phyloP scores from a whole-genome alignment of 208 protist species.

The Blechomonas ayalai region DNA sequence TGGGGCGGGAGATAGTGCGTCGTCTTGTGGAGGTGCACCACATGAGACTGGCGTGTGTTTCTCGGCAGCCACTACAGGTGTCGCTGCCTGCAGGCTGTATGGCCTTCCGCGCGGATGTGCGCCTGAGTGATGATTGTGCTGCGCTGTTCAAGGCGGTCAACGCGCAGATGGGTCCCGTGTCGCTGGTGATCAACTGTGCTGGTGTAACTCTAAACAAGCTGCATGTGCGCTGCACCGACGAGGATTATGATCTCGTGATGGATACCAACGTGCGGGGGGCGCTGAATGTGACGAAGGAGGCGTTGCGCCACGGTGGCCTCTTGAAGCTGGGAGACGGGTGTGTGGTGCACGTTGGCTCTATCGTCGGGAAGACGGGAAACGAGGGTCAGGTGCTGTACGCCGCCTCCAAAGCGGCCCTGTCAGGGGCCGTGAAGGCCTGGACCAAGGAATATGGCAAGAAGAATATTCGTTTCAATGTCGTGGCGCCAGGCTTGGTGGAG shows the following conservation, averaged over 20 bases:
- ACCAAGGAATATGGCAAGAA: conserved; percentile 75
- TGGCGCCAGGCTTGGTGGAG: conserved; percentile 85
- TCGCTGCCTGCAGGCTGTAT: conserved; percentile 32
- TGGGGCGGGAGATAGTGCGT: conserved; percentile 41
- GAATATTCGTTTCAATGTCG: conserved; percentile 88
- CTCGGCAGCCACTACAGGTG: conserved; percentile 20
- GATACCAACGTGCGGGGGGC: conserved; percentile 71
- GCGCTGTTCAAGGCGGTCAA: conserved; percentile 38
- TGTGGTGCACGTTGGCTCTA: conserved; percentile 76
- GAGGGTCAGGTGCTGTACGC: conserved; percentile 86
- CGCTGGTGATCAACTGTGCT: conserved; percentile 74
- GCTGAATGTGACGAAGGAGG: conserved; percentile 58
- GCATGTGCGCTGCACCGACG: conserved; percentile 47
- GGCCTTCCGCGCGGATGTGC: conserved; percentile 42
- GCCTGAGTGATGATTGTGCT: conserved; percentile 35
- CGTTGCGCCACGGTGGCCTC: conserved; percentile 73
- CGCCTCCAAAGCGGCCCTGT: conserved; percentile 87
- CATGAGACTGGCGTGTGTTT: conserved; percentile 63
- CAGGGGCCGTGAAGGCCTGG: conserved; percentile 73
- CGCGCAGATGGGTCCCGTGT: conserved; percentile 31
- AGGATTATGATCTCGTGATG: conserved; percentile 67
- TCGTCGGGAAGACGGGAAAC: conserved; percentile 69
- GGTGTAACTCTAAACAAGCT: conserved; percentile 76
- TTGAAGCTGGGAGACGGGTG: conserved; percentile 37
- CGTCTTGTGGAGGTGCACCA: conserved; percentile 34